Conservation (phyloP, 2,329 filamentous ascomycete species). For the Hymenoscyphus scutula region DNA sequence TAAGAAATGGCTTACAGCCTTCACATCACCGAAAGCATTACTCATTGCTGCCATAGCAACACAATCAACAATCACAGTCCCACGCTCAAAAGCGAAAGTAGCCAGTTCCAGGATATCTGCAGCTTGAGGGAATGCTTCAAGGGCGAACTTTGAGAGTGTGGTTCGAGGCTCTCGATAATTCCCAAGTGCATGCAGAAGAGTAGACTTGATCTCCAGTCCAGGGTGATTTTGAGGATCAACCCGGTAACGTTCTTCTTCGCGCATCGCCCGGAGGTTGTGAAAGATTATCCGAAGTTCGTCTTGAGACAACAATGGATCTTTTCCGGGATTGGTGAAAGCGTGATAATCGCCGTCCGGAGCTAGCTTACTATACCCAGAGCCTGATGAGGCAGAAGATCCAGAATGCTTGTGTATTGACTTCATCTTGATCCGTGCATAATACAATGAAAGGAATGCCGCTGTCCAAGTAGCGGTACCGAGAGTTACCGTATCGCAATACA, state of each 20-base stretch:
- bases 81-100: conserved; percentile 22
- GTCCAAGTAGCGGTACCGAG: conserved; percentile 50
- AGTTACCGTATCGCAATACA: conserved; percentile 47
- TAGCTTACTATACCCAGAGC: conserved; percentile 14
- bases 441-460: conserved; percentile 48
- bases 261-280: conserved; percentile 42
- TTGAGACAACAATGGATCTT: conserved; percentile 48
- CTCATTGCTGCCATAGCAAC: conserved; percentile 23
- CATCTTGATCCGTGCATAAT: conserved; percentile 48
- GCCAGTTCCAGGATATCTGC: conserved; percentile 34
- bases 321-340: conserved; percentile 26
- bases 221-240: conserved; percentile 44
- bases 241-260: conserved; percentile 42
- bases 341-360: conserved; percentile 22
- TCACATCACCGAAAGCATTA: conserved; percentile 20
- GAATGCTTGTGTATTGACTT: conserved; percentile 41
- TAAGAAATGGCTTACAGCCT: conserved; percentile 23
- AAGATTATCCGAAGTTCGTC: conserved; percentile 48
- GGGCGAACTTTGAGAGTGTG: conserved; percentile 30
- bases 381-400: neutral
- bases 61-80: conserved; percentile 27
- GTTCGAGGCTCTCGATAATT: conserved; percentile 28
- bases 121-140: conserved; percentile 46
- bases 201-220: conserved; percentile 44
- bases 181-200: conserved; percentile 38